phyloP scores from a whole-genome alignment of 108 stramenopile genomes.

The Thalassiosira profunda region DNA sequence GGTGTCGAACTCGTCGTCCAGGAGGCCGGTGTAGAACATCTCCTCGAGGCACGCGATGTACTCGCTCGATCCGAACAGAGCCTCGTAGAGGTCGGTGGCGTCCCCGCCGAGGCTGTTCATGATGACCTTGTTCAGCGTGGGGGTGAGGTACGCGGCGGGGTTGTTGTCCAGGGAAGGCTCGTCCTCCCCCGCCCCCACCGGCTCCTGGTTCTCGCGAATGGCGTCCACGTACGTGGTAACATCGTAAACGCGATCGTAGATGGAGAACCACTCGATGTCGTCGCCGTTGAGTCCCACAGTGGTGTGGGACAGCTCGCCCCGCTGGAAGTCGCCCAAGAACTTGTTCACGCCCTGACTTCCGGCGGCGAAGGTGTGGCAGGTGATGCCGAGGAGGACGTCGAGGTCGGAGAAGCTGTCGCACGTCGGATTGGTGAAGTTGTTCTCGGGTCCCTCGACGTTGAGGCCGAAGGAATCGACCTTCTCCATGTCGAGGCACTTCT shows the following conservation, averaged over 20 bases:
- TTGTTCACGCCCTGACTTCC: conserved; percentile 44
- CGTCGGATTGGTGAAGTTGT: conserved; percentile 53
- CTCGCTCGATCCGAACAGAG: conserved; percentile 31
- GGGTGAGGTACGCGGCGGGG: conserved; percentile 34
- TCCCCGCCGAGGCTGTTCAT: conserved; percentile 37
- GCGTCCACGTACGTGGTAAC: conserved; percentile 49
- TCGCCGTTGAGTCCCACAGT: conserved; percentile 15
- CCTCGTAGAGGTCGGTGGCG: conserved; percentile 41
- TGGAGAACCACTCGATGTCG: conserved; percentile 32
- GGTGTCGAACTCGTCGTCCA: conserved; percentile 32
- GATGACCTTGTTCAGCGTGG: conserved; percentile 39
- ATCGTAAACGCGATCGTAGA: conserved; percentile 50
- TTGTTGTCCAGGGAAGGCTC: conserved; percentile 4
- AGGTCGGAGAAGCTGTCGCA: conserved; percentile 48
- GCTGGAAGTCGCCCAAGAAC: conserved; percentile 46
- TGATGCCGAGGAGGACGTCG: conserved; percentile 50
- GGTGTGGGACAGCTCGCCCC: conserved; percentile 36
- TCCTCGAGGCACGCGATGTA: conserved; percentile 47
- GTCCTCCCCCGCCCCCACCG: conserved; percentile 7
- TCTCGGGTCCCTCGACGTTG: conserved; percentile 28
- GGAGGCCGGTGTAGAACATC: conserved; percentile 39
- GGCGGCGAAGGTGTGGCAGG: conserved; percentile 53
- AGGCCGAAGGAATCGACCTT: conserved; percentile 39
- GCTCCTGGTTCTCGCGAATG: conserved; percentile 28
- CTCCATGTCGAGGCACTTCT: conserved; percentile 56